These are phyloP conservation scores for Colletotrichum destructivum DNA, from an alignment of 2,329 filamentous ascomycete species.

Conservation along the genomic window DNA sequence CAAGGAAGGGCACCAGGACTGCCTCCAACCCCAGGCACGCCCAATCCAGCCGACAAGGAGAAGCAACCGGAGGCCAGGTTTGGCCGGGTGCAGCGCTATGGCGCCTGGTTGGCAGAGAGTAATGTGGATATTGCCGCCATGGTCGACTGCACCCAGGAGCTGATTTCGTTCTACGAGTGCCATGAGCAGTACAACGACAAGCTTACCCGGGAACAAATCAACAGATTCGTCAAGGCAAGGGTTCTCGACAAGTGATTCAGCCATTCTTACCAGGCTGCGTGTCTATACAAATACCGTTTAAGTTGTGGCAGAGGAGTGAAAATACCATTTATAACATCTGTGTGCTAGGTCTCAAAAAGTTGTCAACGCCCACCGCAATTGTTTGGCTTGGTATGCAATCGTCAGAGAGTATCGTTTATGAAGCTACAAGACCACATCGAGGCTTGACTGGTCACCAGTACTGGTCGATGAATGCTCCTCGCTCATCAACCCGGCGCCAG, in stretches of 20 bases:
- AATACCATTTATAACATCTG: not conserved
- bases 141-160: conserved; percentile 91
- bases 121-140: conserved; percentile 87
- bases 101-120: conserved; percentile 88
- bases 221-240: conserved; percentile 71
- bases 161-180: conserved; percentile 89
- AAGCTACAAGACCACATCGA: not conserved
- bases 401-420: too few species aligned
- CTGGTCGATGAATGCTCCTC: not conserved
- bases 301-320: not conserved
- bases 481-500: not conserved
- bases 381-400: not conserved
- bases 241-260: conserved; percentile 65
- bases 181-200: conserved; percentile 75
- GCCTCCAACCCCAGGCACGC: conserved; percentile 38
- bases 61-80: conserved; percentile 70
- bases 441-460: not conserved
- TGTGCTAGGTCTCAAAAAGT: not conserved
- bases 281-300: not conserved
- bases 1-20: conserved; percentile 40
- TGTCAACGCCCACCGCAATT: not conserved
- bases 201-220: conserved; percentile 70
- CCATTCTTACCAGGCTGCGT: not conserved
- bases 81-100: conserved; percentile 75
- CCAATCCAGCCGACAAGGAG: conserved; percentile 54